A percentile compares a stretch with the other conserved stretches of the same genome.
Evolutionary conservation across 139 green algal genomes (phyloP).

Genomic region (Axilococcus clingmanii): DNA sequence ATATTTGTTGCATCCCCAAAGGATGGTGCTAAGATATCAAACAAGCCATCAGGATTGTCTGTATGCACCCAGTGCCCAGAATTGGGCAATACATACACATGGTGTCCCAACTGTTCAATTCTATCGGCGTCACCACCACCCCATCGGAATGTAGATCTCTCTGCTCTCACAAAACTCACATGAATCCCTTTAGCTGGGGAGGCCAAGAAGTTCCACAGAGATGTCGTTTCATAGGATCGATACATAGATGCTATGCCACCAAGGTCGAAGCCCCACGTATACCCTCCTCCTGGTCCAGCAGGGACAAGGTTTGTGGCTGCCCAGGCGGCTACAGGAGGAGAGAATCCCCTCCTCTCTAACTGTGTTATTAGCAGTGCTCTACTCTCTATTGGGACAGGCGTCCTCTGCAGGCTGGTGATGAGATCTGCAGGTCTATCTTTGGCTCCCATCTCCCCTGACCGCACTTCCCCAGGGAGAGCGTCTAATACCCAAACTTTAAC

Average conservation of each 20-base stretch:
- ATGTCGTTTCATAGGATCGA: constrained; percentile 60
- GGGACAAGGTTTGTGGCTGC: constrained; percentile 64
- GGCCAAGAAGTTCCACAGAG: constrained; percentile 70
- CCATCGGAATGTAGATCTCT: constrained; percentile 54
- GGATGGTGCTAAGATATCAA: constrained; percentile 61
- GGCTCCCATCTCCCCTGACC: constrained; percentile 28
- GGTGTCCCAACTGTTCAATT: constrained; percentile 51
- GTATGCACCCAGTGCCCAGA: constrained; percentile 82
- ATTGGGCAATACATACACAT: constrained; percentile 64
- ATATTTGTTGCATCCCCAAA: no score
- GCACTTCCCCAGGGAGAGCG: constrained; percentile 70
- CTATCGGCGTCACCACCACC: constrained; percentile 35
- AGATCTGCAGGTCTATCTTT: constrained; percentile 67
- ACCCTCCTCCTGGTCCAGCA: constrained; percentile 16
- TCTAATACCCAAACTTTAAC: constrained; percentile 91
- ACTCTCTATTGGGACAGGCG: constrained; percentile 49
- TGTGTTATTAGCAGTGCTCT: constrained; percentile 39
- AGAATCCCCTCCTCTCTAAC: constrained; percentile 32
- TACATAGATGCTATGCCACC: constrained; percentile 79
- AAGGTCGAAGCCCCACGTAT: constrained; percentile 82
- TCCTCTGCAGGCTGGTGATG: constrained; percentile 54
- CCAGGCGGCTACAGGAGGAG: constrained; percentile 48
- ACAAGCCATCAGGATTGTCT: constrained; percentile 72
- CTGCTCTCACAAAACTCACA: constrained; percentile 76
- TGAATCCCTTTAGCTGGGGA: constrained; percentile 50